phyloP scores from a whole-genome alignment of 768 basidiomycete genomes.

The Auricularia heimuer region DNA sequence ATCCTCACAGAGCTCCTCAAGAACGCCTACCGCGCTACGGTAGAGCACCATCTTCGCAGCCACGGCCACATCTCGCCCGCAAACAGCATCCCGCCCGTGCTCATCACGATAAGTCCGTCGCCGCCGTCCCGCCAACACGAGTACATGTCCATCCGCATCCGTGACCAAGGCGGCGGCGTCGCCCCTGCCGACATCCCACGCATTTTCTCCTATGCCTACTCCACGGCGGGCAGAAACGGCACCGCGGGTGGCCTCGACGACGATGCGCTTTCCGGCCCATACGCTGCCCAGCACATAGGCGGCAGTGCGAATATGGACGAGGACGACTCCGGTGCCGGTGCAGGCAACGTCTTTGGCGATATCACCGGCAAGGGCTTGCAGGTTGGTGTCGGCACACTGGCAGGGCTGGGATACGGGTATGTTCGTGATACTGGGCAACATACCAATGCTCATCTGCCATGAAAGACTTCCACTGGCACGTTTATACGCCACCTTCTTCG shows the following conservation, averaged over 20 bases:
- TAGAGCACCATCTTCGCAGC: conserved; percentile 55
- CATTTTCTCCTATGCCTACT: conserved; percentile 89
- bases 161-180: conserved; percentile 84
- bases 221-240: conserved; percentile 57
- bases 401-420: conserved; percentile 75
- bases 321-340: conserved; percentile 25
- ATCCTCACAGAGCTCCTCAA: conserved; percentile 86
- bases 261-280: conserved; percentile 54
- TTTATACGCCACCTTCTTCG: conserved; percentile 54
- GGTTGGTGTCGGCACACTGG: conserved; percentile 79
- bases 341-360: conserved; percentile 58
- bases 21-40: conserved; percentile 83
- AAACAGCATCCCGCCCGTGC: conserved; percentile 45
- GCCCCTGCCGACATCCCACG: conserved; percentile 60
- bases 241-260: conserved; percentile 25
- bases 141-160: conserved; percentile 60
- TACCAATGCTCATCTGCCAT: background rate
- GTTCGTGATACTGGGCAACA: conserved; percentile 6
- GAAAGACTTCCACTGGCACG: conserved; percentile 14
- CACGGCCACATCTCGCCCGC: conserved; percentile 22
- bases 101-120: conserved; percentile 57
- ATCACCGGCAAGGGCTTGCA: conserved; percentile 71
- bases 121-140: conserved; percentile 22
- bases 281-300: conserved; percentile 69
- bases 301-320: conserved; percentile 52